Evolutionary conservation across 1,284 basidiomycete species (phyloP), one percentile per base, ranked within the genome.

Genomic region (Prillingera fragicola): DNA sequence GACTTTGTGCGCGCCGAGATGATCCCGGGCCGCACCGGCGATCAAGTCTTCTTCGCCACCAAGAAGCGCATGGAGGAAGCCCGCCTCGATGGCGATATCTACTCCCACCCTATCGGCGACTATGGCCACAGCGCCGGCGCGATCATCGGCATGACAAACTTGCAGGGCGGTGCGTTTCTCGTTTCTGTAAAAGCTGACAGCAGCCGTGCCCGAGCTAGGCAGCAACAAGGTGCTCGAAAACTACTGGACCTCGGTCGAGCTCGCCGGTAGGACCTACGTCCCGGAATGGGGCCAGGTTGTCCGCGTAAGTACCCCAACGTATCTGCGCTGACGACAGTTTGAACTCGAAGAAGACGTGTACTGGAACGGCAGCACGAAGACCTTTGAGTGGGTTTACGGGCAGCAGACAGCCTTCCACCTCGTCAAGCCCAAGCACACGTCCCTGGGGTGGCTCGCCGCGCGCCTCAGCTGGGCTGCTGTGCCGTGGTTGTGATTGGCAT

Each of bases 101-200:
- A 75, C 53, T 76, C 67, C 15, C 77, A 78, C 62, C 76, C 77
- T 2, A 78, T 78, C 33, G 77, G 57, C n/a, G 78, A 78, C 49
- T 78, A 73, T 70, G 77, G 77, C n/a, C 77, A 80, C 61, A 73
- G 73, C 27, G 74, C 77, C 14, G 77, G 77, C 5, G 73, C 75
- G 38, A 73, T 78, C 13, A 75, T 78, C 37, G 77, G 77, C 73
- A 57, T 56, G 72, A 37, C 45, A 18, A 50, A 57, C 27, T 31
- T 39, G 6, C 55, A 57, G 35, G 42, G 28, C 5, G 21, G 46
- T 54, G 32, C 34, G 52, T 51, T 15, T 4, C 8, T 25, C 6
- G 32, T 10, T 13, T 32, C 12, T 26, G 13, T 42, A 21, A 15
- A 15, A 33, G 17, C 18, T 33, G 32, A n/a, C n/a, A n/a, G n/a